Percentiles rank a stretch among this genome's conserved stretches.
phyloP scores from a whole-genome alignment of 768 basidiomycete genomes.

The Lactarius sanguifluus region DNA sequence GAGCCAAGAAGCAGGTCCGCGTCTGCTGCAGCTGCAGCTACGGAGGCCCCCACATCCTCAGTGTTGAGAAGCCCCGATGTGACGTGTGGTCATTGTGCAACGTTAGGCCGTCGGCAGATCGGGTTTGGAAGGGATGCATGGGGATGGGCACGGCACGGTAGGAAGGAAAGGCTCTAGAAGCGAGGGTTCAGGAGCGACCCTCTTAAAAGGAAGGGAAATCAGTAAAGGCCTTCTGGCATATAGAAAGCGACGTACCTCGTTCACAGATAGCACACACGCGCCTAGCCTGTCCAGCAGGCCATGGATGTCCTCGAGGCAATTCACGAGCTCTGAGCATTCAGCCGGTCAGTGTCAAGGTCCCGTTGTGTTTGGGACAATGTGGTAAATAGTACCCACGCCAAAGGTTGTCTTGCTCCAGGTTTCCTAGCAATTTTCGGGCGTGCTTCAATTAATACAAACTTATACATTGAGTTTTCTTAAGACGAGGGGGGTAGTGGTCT shows the following conservation, averaged over 20 bases:
- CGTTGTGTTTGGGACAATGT: neutral
- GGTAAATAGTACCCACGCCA: slow-evolving; percentile 11
- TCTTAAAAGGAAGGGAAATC: slow-evolving; percentile 36
- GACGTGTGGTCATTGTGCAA: slow-evolving; percentile 27
- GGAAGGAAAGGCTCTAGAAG: slow-evolving; percentile 18
- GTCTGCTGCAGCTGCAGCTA: neutral
- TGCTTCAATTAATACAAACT: slow-evolving; percentile 20
- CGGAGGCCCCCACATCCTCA: neutral
- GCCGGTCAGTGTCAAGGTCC: slow-evolving; percentile 30
- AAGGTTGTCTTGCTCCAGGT: slow-evolving; percentile 14
- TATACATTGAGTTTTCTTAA: neutral
- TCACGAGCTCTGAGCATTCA: slow-evolving; percentile 40
- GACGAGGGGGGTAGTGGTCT: neutral
- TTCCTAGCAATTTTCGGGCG: slow-evolving; percentile 18
- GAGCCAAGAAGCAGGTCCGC: slow-evolving; percentile 16
- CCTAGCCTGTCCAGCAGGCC: slow-evolving; percentile 58
- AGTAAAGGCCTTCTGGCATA: neutral
- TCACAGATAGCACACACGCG: slow-evolving; percentile 48
- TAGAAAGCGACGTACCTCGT: slow-evolving; percentile 44
- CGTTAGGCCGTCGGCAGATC: slow-evolving; percentile 6
- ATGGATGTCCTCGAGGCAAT: slow-evolving; percentile 46
- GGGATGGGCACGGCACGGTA: neutral
- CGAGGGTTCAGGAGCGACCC: slow-evolving; percentile 37
- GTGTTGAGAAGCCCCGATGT: slow-evolving; percentile 24
- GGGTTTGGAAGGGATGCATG: slow-evolving; percentile 36